These are phyloP conservation scores for Pseudocercospora musae DNA, from an alignment of 2,329 filamentous ascomycete species.

Conservation along the genomic window DNA sequence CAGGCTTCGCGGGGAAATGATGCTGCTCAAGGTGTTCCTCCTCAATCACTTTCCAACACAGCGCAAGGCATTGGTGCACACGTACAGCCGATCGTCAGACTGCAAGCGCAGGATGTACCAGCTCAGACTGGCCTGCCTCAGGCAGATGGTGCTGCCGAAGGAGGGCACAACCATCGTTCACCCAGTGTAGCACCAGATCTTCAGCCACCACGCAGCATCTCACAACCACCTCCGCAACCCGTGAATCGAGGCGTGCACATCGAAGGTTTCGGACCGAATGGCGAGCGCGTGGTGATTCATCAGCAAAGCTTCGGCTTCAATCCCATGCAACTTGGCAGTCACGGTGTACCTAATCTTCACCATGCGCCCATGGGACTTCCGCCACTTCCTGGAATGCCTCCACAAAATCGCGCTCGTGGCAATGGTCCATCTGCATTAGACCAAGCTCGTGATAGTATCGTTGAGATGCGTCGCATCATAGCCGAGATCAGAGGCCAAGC, in stretches of 20 bases:
- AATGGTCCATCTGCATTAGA: slow-evolving; percentile 29
- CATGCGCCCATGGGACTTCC: slow-evolving; percentile 6
- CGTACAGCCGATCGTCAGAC: background rate
- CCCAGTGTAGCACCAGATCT: background rate
- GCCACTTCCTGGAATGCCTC: slow-evolving; percentile 6
- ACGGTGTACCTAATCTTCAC: background rate
- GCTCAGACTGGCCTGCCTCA: background rate
- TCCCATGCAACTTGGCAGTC: slow-evolving; percentile 6
- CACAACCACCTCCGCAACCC: slow-evolving; percentile 17
- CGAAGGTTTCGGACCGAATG: slow-evolving; percentile 30
- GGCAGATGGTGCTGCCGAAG: slow-evolving; percentile 4
- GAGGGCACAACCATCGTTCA: background rate
- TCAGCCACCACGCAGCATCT: slow-evolving; percentile 9
- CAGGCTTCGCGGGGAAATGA: background rate
- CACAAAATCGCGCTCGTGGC: slow-evolving; percentile 1
- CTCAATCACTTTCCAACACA: background rate
- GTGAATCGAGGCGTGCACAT: slow-evolving; percentile 30
- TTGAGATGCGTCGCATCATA: slow-evolving; percentile 33
- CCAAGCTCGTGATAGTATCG: slow-evolving; percentile 31
- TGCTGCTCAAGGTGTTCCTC: background rate
- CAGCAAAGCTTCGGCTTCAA: slow-evolving; percentile 22
- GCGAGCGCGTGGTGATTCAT: slow-evolving; percentile 31
- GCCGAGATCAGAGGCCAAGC: slow-evolving; percentile 26
- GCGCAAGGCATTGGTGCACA: background rate
- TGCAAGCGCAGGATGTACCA: background rate